Percentiles rank a stretch among this genome's conserved stretches.
Conservation (phyloP, 1,284 basidiomycete genomes). For the Tilletiopsis washingtonensis region DNA sequence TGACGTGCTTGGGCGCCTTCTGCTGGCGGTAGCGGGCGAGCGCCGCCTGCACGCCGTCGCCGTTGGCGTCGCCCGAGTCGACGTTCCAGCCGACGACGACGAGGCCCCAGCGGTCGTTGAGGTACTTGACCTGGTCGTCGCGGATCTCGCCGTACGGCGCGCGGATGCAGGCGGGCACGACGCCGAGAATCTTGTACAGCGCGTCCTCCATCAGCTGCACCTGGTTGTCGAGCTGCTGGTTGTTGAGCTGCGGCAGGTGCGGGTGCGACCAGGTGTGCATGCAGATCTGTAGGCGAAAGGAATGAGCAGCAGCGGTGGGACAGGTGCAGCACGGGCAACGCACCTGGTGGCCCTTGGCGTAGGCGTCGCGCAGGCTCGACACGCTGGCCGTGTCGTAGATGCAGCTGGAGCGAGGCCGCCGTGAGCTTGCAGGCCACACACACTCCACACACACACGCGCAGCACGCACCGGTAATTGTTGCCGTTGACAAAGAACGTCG, state of each 20-base stretch:
- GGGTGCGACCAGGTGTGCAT: constrained; percentile 32
- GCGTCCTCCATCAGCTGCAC: constrained; percentile 33
- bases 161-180: constrained; percentile 29
- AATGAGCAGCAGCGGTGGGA: too few relatives aligned
- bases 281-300: too few relatives aligned
- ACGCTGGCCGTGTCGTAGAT: constrained; percentile 21
- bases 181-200: constrained; percentile 33
- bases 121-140: constrained; percentile 18
- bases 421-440: not conserved
- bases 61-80: constrained; percentile 27
- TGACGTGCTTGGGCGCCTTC: constrained; percentile 20
- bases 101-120: constrained; percentile 26
- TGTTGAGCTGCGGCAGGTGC: constrained; percentile 15
- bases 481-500: constrained; percentile 39
- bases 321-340: too few relatives aligned
- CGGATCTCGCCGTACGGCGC: constrained; percentile 28
- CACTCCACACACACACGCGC: constrained; percentile 1
- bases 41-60: constrained; percentile 9
- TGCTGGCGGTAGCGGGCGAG: constrained; percentile 20
- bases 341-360: constrained; percentile 20
- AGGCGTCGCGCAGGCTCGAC: constrained; percentile 12
- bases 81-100: constrained; percentile 29
- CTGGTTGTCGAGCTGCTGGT: constrained; percentile 23
- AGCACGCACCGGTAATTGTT: constrained; percentile 22
- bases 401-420: constrained; percentile 5